Evolutionary conservation across 2,329 filamentous ascomycete species (phyloP).

Genomic region (Monosporascus sp.): DNA sequence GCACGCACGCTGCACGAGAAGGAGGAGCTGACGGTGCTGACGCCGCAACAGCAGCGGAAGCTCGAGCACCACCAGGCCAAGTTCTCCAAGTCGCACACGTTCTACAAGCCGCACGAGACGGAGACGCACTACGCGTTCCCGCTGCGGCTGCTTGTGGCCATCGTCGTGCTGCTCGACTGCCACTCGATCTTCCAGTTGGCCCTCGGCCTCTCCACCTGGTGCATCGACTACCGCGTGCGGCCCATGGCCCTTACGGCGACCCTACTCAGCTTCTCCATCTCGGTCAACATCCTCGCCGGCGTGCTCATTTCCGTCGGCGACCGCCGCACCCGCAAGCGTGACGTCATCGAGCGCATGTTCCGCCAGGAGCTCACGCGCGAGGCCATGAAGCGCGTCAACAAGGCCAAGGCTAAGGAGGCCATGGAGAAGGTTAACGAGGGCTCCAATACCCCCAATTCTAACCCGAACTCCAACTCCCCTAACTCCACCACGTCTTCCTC

Average conservation of each 20-base stretch:
- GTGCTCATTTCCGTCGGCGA: conserved; percentile 74
- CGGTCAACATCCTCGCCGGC: conserved; percentile 72
- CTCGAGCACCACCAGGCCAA: conserved; percentile 75
- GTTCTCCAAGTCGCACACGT: conserved; percentile 77
- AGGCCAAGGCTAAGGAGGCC: not conserved
- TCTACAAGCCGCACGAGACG: conserved; percentile 86
- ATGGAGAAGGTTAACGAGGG: not conserved
- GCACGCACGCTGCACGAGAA: conserved; percentile 34
- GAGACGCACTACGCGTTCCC: conserved; percentile 78
- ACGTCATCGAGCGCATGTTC: conserved; percentile 72
- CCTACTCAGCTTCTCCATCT: conserved; percentile 75
- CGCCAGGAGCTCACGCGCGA: conserved; percentile 68
- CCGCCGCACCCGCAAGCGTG: conserved; percentile 75
- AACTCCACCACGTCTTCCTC: too few relatives aligned
- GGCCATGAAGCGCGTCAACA: conserved; percentile 22
- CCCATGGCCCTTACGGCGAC: conserved; percentile 72
- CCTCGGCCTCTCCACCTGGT: conserved; percentile 74
- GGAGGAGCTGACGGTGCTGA: conserved; percentile 59
- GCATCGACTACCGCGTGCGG: conserved; percentile 65
- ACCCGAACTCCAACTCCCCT: too few relatives aligned
- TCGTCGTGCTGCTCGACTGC: conserved; percentile 73
- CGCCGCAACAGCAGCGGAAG: conserved; percentile 59
- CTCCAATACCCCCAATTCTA: too few relatives aligned
- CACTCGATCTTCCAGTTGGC: conserved; percentile 78
- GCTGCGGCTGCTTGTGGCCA: conserved; percentile 65